Evolutionary conservation across 148 eudicot genomes (phyloP), one percentile per base, ranked within the genome.

Genomic region (Fagopyrum homotropicum): DNA sequence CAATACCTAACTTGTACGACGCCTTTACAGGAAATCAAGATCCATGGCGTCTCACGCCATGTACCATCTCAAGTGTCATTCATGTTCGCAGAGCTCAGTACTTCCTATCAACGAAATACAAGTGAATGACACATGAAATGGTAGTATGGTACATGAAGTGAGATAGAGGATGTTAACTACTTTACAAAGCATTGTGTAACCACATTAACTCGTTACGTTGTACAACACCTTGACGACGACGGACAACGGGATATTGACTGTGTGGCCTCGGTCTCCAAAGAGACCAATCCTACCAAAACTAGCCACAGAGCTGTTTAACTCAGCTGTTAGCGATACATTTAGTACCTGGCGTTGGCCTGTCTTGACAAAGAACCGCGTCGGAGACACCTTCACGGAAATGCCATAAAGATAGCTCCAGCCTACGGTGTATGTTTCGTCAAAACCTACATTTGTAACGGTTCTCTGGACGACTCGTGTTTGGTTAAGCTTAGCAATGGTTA

Each of bases 331-430:
- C 43, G 40, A 57, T 30, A 92, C 85, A 69, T 75, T 89, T 75
- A 96, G 75, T n/a, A 86, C 89, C 85, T 85, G 87, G 52, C 61
- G 84, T 64, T 86, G 92, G 29, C 98, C 93, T 45, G 79, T 64
- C 10, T 85, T 85, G 74, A 95, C 78, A 12, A 73, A 86, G 69
- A 96, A 96, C 71, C 74, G 88, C 12, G 79, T 51, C 1, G 99
- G 99, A n/a, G 73, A 59, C 70, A 96, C 93, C 79, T 84, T 90
- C 48, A 96, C 2, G n/a, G 92, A 85, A 19, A 86, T 90, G 9
- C 97, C 98, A 66, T 86, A 92, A 48, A 97, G 99, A 19, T 98
- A 83, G 48, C 84, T 87, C 99, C 94, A 92, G n/a, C 97, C 94
- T 43, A 90, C 86, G 54, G 81, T 84, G 77, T 86, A 96, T 2